Base-by-base conservation (phyloP, 805 yeast genomes). In the Helenozyma baotianmanensis region DNA sequence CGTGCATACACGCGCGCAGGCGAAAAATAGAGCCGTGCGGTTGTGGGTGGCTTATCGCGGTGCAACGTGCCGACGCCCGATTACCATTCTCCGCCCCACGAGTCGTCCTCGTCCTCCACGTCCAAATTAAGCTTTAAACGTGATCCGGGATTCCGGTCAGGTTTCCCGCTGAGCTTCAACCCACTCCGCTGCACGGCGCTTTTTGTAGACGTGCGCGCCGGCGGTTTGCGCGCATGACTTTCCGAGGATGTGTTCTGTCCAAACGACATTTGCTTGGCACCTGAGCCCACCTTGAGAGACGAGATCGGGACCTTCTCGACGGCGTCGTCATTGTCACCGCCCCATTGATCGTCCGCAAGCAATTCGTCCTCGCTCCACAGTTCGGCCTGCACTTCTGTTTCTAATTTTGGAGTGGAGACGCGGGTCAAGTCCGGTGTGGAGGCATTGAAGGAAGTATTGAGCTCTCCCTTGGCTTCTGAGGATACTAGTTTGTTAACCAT, bases 401-500 rank as follows among this genome's bases (percentile, higher is more conserved):
- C 29, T 4, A 29, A 19, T 4, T 46, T 46, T 9, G 66, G 64
- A 1, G 65, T 50, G 1, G 54, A 45, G 0, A 45, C 49, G 15
- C 60, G 36, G 5, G 60, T 53, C 25, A 63, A 38, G 27, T 62
- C 67, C 1, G 68, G 67, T 3, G 68, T 62, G 1, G 68, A 61
- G 9, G 40, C 36, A 37, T 64, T 57, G 40, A 64, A 51, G 3
- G 64, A 58, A n/a, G 58, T 52, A 34, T 65, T 56, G 39, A 66
- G 43, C 17, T 53, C 49, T 0, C 70, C 70, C 9, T 52, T 52
- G 1, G 56, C 51, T 4, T 40, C 47, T 2, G 60, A 27, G 2
- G 64, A 48, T 5, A 62, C 63, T 8, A 64, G 43, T 34, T 57
- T 62, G 38, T 55, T 62, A 15, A 64, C 58, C 30, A 61, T 49